These are phyloP conservation scores for Venturia pyrina DNA, from an alignment of 2,329 filamentous ascomycete species.

Conservation along the genomic window DNA sequence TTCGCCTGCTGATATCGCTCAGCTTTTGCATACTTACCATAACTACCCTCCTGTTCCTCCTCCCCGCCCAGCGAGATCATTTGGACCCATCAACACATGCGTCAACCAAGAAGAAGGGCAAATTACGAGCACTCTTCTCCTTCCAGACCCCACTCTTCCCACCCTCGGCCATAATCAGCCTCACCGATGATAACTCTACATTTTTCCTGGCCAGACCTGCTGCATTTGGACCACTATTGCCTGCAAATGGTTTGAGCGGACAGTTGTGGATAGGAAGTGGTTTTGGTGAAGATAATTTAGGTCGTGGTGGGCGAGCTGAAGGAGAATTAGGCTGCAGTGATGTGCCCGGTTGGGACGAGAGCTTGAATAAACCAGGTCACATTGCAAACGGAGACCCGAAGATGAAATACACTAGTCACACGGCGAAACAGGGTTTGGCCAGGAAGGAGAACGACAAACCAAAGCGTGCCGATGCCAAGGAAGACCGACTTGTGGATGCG, in stretches of 20 bases:
- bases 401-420: constrained; percentile 2
- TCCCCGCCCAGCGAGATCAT: constrained; percentile 20
- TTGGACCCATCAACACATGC: constrained; percentile 12
- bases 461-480: constrained; percentile 10
- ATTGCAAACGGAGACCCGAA: constrained; percentile 16
- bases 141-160: constrained; percentile 68
- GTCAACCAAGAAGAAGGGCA: constrained; percentile 21
- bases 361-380: constrained; percentile 34
- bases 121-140: constrained; percentile 34
- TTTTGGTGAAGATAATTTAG: constrained; percentile 69
- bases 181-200: constrained; percentile 96
- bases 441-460: constrained; percentile 14
- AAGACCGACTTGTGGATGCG: not conserved
- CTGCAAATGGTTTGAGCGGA: constrained; percentile 67
- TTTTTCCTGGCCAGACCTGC: constrained; percentile 91
- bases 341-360: constrained; percentile 75
- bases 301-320: constrained; percentile 49
- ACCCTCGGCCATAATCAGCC: constrained; percentile 86
- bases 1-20: constrained; percentile 33
- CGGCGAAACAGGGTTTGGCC: not conserved
- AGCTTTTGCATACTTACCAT: constrained; percentile 33
- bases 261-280: constrained; percentile 90
- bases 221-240: constrained; percentile 77
- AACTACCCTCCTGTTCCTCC: constrained; percentile 33
- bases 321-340: constrained; percentile 93